Percentiles rank a stretch among this genome's conserved stretches.
These are phyloP conservation scores for Ustilago esculenta DNA, from an alignment of 1,284 basidiomycete species.

Conservation along the genomic window DNA sequence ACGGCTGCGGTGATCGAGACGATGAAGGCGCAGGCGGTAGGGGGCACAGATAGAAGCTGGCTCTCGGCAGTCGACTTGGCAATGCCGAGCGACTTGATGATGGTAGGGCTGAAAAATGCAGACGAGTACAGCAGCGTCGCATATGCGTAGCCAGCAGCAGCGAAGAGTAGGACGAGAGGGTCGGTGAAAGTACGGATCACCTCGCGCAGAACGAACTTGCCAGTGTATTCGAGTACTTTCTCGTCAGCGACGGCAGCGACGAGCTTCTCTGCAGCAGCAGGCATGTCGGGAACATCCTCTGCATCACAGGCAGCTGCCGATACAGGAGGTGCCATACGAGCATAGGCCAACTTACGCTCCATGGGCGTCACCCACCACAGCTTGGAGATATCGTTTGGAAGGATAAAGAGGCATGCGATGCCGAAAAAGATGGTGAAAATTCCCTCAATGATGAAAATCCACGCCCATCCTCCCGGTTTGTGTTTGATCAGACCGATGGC, in stretches of 20 bases:
- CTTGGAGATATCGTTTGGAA: constrained; percentile 53
- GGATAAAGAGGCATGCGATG: constrained; percentile 40
- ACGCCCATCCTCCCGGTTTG: constrained; percentile 49
- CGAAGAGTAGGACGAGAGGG: constrained; percentile 43
- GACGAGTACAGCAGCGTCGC: constrained; percentile 52
- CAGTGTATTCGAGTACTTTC: constrained; percentile 22
- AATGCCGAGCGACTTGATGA: constrained; percentile 51
- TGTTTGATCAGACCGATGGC: constrained; percentile 55
- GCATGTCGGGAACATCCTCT: constrained; percentile 12
- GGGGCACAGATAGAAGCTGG: constrained; percentile 59
- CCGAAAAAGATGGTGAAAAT: constrained; percentile 57
- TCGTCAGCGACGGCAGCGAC: constrained; percentile 23
- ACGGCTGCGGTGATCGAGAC: constrained; percentile 51
- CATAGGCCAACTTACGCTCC: constrained; percentile 48
- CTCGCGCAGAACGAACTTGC: constrained; percentile 42
- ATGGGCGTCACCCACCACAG: constrained; percentile 49
- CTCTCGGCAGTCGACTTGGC: constrained; percentile 39
- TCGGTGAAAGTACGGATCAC: constrained; percentile 50
- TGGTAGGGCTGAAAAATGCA: constrained; percentile 61
- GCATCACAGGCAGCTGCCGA: background rate
- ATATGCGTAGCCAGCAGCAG: constrained; percentile 48
- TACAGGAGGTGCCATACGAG: constrained; percentile 39
- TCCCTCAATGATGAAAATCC: constrained; percentile 63
- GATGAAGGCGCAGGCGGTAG: constrained; percentile 55
- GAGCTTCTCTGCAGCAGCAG: constrained; percentile 19